Conservation (phyloP, 352 stramenopile species). For the Phytopythium cucurbitacearum region DNA sequence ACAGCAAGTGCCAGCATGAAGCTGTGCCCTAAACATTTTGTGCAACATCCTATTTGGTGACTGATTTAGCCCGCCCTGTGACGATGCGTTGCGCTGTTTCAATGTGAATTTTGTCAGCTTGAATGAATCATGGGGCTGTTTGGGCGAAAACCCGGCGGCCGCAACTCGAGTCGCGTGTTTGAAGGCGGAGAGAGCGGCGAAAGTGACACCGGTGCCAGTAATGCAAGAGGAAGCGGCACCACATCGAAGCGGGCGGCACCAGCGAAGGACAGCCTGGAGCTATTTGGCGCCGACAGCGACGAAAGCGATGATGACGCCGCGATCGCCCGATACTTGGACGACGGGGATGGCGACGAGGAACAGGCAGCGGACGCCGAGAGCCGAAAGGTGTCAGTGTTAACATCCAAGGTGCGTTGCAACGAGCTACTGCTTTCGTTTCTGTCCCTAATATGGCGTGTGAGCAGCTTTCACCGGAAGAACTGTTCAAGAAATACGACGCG, state of each 20-base stretch:
- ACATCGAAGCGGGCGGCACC: conserved; percentile 2
- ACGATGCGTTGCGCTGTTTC: conserved; percentile 8
- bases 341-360: conserved; percentile 19
- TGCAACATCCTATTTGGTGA: neutral
- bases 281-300: conserved; percentile 74
- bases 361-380: conserved; percentile 32
- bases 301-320: conserved; percentile 80
- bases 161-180: conserved; percentile 20
- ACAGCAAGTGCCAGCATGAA: conserved; percentile 1
- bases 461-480: conserved; percentile 72
- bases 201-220: neutral
- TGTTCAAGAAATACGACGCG: conserved; percentile 92
- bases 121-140: conserved; percentile 36
- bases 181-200: conserved; percentile 24
- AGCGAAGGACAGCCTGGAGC: conserved; percentile 24
- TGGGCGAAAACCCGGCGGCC: conserved; percentile 12
- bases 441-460: neutral
- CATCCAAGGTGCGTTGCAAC: conserved; percentile 40
- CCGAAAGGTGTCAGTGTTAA: conserved; percentile 61
- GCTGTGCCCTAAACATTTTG: conserved; percentile 7
- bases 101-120: conserved; percentile 4
- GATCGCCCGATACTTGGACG: conserved; percentile 62
- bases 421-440: neutral
- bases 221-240: too few relatives aligned
- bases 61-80: conserved; percentile 2